Evolutionary conservation across 768 basidiomycete genomes (phyloP), one percentile per base, ranked within the genome.

Genomic region (Gymnopilus dilepis): DNA sequence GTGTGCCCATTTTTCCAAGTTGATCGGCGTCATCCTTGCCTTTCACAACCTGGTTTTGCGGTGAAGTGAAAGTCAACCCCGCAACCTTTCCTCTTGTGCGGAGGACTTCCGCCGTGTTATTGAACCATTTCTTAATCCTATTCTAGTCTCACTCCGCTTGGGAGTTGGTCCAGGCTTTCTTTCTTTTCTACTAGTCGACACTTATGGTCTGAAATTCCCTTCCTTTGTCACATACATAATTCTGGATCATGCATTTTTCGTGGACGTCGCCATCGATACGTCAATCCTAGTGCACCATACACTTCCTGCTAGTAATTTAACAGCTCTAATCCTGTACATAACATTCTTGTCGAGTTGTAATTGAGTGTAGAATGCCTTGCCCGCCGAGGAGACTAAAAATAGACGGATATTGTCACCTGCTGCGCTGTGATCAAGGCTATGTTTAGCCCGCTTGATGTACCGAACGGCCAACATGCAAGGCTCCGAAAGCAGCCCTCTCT

Each of bases 361-460:
- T 21, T 52, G 33, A 52, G 33, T 33, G 33, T 26, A n/a, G 22
- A 30, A 19, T 33, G 17, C 22, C 52, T 37, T 38, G 13, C 33
- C 33, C 21, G 38, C 52, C 21, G 52, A 26, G 28, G n/a, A 21
- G 17, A 24, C 52, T 54, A 54, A 38, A 33, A 37, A 54, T 54
- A 54, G 37, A 13, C 22, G 6, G 17, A 24, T 50, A 12, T 26
- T 30, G 48, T 26, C 33, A 12, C 28, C 22, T 31, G 47, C 47
- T 50, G 47, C 52, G 52, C 33, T 24, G 45, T 38, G 52, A 53
- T 53, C 38, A 53, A 53, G 30, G 34, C 52, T 54, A 38, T 54
- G 37, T 40, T 37, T 40, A 54, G 52, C 21, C 52, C 24, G 37
- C 19, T 56, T 58, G 37, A 45, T 47, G 33, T 12, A 48, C 13